Conservation (phyloP, 306 rosid genomes). For the Corylus avellana region DNA sequence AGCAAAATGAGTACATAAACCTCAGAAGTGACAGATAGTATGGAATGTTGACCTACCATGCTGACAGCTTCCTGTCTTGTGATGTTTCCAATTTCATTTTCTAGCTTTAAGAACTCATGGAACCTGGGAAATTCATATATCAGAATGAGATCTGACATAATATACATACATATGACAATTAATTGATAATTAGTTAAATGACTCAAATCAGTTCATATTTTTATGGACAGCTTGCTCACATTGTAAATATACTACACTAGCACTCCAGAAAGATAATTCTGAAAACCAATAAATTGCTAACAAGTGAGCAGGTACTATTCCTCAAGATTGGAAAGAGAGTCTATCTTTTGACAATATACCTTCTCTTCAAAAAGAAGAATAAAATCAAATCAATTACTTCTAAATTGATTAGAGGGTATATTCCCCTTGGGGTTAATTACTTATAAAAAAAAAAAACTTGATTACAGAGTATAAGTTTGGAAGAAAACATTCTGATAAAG, state of each 20-base stretch:
- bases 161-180: not conserved
- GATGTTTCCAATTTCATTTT: conserved; percentile 97
- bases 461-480: not conserved
- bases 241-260: conserved; percentile 1
- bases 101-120: conserved; percentile 94
- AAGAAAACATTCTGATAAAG: not conserved
- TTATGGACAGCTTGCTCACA: conserved; percentile 20
- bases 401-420: not conserved
- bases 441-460: not conserved
- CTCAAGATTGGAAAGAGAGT: not conserved
- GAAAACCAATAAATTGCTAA: conserved; percentile 16
- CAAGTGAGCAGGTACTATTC: not conserved
- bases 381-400: not conserved
- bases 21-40: conserved; percentile 29
- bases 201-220: conserved; percentile 22
- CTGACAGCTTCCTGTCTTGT: conserved; percentile 99
- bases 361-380: not conserved
- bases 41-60: conserved; percentile 68
- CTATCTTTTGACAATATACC: not conserved
- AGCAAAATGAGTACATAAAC: conserved; percentile 5
- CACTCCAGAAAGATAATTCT: conserved; percentile 12
- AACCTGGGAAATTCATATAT: conserved; percentile 58
- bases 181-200: not conserved
- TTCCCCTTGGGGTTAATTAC: too few species aligned
- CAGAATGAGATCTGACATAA: conserved; percentile 15